Conservation (phyloP, 768 basidiomycete species). For the Tulasnella sp. region DNA sequence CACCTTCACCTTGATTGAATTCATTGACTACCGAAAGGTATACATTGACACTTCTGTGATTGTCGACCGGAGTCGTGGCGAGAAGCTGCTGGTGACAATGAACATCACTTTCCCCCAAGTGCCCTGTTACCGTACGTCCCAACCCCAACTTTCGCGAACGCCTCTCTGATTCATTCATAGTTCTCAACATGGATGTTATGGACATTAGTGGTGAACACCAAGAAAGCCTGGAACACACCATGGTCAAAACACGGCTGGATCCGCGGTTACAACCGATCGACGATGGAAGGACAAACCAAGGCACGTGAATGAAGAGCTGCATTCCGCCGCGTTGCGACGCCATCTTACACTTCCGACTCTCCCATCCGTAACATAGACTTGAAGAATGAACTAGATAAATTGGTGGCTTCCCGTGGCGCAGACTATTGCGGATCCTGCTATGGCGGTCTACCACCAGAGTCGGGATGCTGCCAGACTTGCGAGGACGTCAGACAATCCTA, state of each 20-base stretch:
- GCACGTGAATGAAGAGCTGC: slow-evolving; percentile 2
- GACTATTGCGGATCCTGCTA: slow-evolving; percentile 93
- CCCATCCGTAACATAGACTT: slow-evolving; percentile 38
- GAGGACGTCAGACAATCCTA: slow-evolving; percentile 90
- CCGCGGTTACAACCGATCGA: slow-evolving; percentile 41
- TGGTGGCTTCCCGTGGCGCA: slow-evolving; percentile 44
- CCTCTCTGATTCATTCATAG: slow-evolving; percentile 31
- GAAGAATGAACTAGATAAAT: slow-evolving; percentile 75
- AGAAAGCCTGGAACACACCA: slow-evolving; percentile 77
- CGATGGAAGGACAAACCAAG: slow-evolving; percentile 6
- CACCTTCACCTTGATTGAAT: slow-evolving; percentile 85
- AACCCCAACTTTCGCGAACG: not conserved
- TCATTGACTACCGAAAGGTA: slow-evolving; percentile 84
- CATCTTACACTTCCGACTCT: slow-evolving; percentile 30
- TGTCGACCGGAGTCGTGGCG: slow-evolving; percentile 89
- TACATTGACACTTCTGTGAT: slow-evolving; percentile 82
- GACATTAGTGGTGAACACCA: slow-evolving; percentile 96
- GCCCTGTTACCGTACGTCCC: slow-evolving; percentile 82
- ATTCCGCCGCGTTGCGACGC: not conserved
- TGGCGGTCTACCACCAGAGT: slow-evolving; percentile 59
- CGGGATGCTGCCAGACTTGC: slow-evolving; percentile 91
- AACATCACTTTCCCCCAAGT: slow-evolving; percentile 94
- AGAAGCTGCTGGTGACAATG: slow-evolving; percentile 82
- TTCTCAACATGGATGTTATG: slow-evolving; percentile 93
- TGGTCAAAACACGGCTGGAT: slow-evolving; percentile 70